These are phyloP conservation scores for Lichina pygmaea DNA, from an alignment of 495 filamentous ascomycete species.

Conservation along the genomic window DNA sequence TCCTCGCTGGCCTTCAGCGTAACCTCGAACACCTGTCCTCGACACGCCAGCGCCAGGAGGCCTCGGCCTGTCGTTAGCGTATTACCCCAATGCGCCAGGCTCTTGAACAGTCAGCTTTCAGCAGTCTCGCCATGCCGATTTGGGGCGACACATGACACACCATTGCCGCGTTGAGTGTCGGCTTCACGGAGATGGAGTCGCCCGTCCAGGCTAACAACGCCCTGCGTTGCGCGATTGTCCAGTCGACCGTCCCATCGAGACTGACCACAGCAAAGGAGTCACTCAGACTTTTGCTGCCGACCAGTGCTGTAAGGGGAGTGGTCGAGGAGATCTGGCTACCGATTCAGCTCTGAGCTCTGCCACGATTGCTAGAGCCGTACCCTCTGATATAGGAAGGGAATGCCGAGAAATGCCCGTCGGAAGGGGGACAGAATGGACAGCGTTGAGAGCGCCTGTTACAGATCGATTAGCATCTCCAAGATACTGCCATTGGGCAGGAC, in stretches of 20 bases:
- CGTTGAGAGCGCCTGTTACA: conserved; percentile 44
- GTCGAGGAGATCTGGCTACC: conserved; percentile 6
- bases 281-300: conserved; percentile 58
- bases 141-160: conserved; percentile 14
- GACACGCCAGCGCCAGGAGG: conserved; percentile 55
- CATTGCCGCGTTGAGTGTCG: conserved; percentile 45
- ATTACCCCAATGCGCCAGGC: conserved; percentile 73
- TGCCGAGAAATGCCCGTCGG: conserved; percentile 42
- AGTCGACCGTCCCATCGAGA: conserved; percentile 85
- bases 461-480: neutral
- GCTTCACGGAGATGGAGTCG: conserved; percentile 47
- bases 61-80: conserved; percentile 68
- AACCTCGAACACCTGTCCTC: conserved; percentile 68
- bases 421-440: conserved; percentile 70
- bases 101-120: conserved; percentile 24
- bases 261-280: conserved; percentile 69
- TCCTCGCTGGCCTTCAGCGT: conserved; percentile 53
- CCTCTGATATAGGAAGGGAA: conserved; percentile 86
- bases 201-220: conserved; percentile 93
- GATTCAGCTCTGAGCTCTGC: neutral
- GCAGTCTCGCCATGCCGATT: neutral
- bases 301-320: conserved; percentile 2
- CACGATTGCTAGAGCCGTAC: conserved; percentile 7
- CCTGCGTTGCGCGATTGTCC: conserved; percentile 68
- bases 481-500: neutral